Evolutionary conservation across 139 green algal species (phyloP), one percentile per base, ranked within the genome.

Genomic region (Volvox africanus): DNA sequence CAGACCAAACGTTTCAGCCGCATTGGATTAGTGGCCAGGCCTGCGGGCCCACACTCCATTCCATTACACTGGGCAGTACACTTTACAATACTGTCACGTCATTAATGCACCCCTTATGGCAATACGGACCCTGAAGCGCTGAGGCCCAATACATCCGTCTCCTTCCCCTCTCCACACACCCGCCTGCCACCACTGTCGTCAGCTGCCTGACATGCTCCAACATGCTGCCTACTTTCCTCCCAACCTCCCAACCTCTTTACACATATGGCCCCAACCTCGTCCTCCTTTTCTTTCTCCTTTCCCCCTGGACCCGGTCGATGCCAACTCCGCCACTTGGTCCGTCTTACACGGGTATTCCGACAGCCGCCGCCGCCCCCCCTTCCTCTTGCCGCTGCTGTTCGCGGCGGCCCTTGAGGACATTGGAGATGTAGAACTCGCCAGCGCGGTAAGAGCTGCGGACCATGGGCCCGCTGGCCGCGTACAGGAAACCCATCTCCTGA

Each of bases 391-490:
- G 78, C 78, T 84, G 78, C 78, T 65, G 36, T 75, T 35, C 20
- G 28, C n/a, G 24, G 18, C 89, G 78, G 1, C 73, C 82, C 91
- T 93, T 94, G 82, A 98, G 91, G 76, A 97, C 90, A 44, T 95
- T 96, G 83, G 96, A 93, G 61, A 98, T 89, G 93, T 96, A 99
- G 92, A 97, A 98, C 93, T 99, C 97, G 0, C 98, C 98, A 0
- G 98, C 98, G 14, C 96, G 93, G 94, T 99, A 99, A 0, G 95
- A 98, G 24, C 96, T 99, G 20, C 98, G 95, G 32, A 99, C 98
- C 95, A 99, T 95, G 13, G 98, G 97, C 16, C 98, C 98, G 12
- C 95, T 96, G 11, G 98, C 98, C 17, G 99, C 98, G 91, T 99
- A 99, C 89, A 97, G 92, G 92, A 99, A 99, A 37, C 75, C 87